These are phyloP conservation scores for Cryptococcus sp. DNA, from an alignment of 1,284 basidiomycete genomes.

Conservation along the genomic window DNA sequence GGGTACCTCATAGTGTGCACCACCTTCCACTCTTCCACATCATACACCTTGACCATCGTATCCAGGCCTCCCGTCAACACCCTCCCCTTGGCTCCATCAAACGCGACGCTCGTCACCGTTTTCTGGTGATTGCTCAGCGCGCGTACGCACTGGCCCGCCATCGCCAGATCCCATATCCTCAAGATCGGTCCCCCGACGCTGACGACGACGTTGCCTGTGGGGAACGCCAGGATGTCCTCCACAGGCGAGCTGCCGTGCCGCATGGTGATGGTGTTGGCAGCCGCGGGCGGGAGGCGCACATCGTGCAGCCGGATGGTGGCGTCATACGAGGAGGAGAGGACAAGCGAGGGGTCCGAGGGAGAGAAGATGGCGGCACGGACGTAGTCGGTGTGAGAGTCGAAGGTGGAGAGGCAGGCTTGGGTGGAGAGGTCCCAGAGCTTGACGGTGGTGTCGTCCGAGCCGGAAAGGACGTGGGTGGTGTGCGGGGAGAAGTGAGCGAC, in stretches of 20 bases:
- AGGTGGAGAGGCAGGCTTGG: slow-evolving; percentile 72
- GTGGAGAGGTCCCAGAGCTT: slow-evolving; percentile 95
- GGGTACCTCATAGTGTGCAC: slow-evolving; percentile 99
- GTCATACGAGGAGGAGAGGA: slow-evolving; percentile 95
- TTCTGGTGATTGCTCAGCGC: slow-evolving; percentile 98
- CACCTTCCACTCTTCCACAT: slow-evolving; percentile 88
- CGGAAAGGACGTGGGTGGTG: slow-evolving; percentile 81
- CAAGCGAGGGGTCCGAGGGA: slow-evolving; percentile 72
- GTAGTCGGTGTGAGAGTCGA: slow-evolving; percentile 86
- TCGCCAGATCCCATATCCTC: slow-evolving; percentile 92
- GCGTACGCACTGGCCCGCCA: slow-evolving; percentile 80
- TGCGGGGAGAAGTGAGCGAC: slow-evolving; percentile 86
- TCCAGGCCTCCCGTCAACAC: slow-evolving; percentile 89
- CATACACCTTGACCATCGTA: slow-evolving; percentile 98
- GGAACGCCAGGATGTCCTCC: slow-evolving; percentile 91
- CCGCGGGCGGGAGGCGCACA: slow-evolving; percentile 54
- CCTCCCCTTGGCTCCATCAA: slow-evolving; percentile 63
- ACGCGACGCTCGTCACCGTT: slow-evolving; percentile 84
- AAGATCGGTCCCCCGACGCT: slow-evolving; percentile 90
- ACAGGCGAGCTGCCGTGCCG: slow-evolving; percentile 65
- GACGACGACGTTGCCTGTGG: slow-evolving; percentile 79
- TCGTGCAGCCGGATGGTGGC: slow-evolving; percentile 88
- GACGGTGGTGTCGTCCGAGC: slow-evolving; percentile 93
- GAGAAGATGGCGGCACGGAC: slow-evolving; percentile 89
- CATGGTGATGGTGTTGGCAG: slow-evolving; percentile 68